Percentiles rank a stretch among this genome's conserved stretches.
phyloP scores from a whole-genome alignment of 129 eudicot species.

The Pittosporum tobira region DNA sequence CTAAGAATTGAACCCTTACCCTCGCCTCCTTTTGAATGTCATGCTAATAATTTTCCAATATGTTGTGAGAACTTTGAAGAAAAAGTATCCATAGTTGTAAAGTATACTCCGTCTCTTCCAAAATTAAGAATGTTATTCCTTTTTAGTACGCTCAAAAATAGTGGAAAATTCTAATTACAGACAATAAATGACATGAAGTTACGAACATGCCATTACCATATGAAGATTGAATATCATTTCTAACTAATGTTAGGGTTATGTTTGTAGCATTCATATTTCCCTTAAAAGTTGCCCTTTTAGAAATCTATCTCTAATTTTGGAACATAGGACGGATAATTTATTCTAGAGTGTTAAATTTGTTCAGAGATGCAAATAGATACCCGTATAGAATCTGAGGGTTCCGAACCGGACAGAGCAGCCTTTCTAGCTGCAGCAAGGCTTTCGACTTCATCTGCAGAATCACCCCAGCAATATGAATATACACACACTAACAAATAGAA shows the following conservation, averaged over 20 bases:
- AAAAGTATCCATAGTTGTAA: no score
- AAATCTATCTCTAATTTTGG: no score
- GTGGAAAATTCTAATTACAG: no score
- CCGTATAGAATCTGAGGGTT: constrained; percentile 99
- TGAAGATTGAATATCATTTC: no score
- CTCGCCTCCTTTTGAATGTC: background rate
- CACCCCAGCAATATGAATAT: constrained; percentile 1
- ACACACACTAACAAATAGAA: background rate
- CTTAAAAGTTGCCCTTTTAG: no score
- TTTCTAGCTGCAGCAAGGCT: constrained; percentile 98
- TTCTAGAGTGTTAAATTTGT: background rate
- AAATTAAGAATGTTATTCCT: no score
- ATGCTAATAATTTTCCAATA: background rate
- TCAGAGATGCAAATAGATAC: constrained; percentile 22
- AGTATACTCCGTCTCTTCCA: no score
- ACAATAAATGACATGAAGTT: no score
- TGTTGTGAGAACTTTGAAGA: background rate
- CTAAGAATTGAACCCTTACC: background rate
- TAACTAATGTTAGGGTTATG: no score
- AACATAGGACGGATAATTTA: background rate
- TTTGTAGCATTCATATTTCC: no score
- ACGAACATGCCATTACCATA: no score
- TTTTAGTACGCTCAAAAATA: no score
- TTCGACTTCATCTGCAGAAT: constrained; percentile 88
- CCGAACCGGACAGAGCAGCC: constrained; percentile 96